Percentiles rank a stretch among this genome's conserved stretches.
These are phyloP conservation scores for Naganishia cerealis DNA, from an alignment of 1,284 basidiomycete genomes.

Conservation along the genomic window DNA sequence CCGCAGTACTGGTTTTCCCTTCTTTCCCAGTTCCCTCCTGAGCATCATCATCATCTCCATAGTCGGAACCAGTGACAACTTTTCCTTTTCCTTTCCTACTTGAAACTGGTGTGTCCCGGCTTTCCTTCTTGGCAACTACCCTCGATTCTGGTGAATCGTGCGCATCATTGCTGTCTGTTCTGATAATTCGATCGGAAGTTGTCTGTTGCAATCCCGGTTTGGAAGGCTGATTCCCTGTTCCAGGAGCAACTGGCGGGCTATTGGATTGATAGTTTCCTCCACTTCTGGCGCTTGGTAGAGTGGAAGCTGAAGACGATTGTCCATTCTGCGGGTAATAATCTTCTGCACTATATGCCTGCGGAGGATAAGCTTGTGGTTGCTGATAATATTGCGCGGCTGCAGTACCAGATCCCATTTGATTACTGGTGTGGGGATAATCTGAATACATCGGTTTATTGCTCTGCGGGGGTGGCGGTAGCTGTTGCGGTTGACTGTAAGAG, in stretches of 20 bases:
- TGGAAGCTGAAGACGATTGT: conserved; percentile 7
- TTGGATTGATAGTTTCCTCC: conserved; percentile 7
- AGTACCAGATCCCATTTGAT: not conserved
- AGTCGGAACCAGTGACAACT: not conserved
- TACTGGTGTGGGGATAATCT: conserved; percentile 5
- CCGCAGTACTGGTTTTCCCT: conserved; percentile 19
- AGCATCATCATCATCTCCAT: conserved; percentile 11
- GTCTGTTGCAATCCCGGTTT: not conserved
- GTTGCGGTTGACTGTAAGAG: conserved; percentile 16
- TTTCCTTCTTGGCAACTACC: conserved; percentile 7
- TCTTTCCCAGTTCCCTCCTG: conserved; percentile 15
- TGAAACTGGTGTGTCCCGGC: conserved; percentile 2
- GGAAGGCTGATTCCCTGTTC: not conserved
- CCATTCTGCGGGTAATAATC: conserved; percentile 23
- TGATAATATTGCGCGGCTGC: conserved; percentile 1
- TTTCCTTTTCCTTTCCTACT: conserved; percentile 9
- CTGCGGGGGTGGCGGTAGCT: not conserved
- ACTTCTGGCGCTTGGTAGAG: conserved; percentile 12
- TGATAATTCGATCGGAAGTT: not conserved
- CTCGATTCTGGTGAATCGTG: conserved; percentile 7
- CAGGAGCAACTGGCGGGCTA: not conserved
- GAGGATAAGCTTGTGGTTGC: not conserved
- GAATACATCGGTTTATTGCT: not conserved
- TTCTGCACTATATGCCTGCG: conserved; percentile 11
- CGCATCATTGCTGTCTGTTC: conserved; percentile 20